Base-by-base conservation (phyloP, 768 basidiomycete species). In the Russula sp. region DNA sequence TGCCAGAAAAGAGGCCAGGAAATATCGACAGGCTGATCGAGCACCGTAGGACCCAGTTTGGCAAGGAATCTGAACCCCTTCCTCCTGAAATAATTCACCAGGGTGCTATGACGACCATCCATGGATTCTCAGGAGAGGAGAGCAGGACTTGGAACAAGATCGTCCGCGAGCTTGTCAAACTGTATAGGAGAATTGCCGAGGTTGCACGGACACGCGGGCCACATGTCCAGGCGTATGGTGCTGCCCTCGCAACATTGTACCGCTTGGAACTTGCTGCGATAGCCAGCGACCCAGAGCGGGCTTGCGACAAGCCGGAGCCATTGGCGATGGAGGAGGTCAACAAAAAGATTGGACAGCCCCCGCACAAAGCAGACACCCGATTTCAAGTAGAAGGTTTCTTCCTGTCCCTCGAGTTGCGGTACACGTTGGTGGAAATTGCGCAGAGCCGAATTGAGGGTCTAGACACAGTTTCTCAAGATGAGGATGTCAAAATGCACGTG, bases 361-460 rank as follows among this genome's bases (percentile, higher is more conserved):
- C 69, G 1, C 76, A 75, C n/a, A 71, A 69, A 36, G 73, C 75
- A 6, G 73, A 74, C 49, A 67, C 68, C 0, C 71, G 73, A 8
- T 74, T 72, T 67, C 67, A 68, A 36, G 67, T 74, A 38, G 74
- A 76, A 45, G 77, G 71, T 0, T 69, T 73, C 60, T 68, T 73
- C 62, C 60, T 72, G 13, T 71, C 72, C 10, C 70, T 78, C 46
- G 70, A 75, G 20, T 58, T 76, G 7, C 74, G 77, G 7, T 70
- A 72, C 32, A 58, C 67, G 13, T 60, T 78, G 22, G 73, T 69
- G 0, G 61, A 71, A 20, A 52, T 75, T 16, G 76, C 75, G 6
- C 56, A 64, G 49, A 62, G 65, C 10, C 70, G 71, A 14, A 54
- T 70, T 38, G 63, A 65, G 13, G 66, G 59, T 7, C 56, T 72